Evolutionary conservation across 495 filamentous ascomycete genomes (phyloP).

Genomic region (Aspergillus hancockii): DNA sequence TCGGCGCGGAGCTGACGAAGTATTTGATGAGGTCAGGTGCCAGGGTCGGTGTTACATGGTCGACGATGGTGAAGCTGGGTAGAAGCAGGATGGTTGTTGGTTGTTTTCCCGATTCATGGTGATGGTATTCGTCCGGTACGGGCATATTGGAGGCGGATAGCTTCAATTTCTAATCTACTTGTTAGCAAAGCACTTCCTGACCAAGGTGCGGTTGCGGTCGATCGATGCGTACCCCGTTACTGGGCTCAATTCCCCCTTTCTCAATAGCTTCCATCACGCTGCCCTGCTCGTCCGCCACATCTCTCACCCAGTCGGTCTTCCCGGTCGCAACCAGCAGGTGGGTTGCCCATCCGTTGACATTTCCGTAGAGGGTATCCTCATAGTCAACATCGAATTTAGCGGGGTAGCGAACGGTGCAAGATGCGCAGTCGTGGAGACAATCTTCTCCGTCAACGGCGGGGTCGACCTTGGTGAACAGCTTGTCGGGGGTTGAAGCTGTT

Average conservation of each 20-base stretch:
- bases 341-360: constrained; percentile 84
- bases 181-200: neutral
- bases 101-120: constrained; percentile 56
- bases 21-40: constrained; percentile 71
- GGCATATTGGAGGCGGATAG: constrained; percentile 93
- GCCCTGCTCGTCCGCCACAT: constrained; percentile 87
- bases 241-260: constrained; percentile 59
- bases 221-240: constrained; percentile 67
- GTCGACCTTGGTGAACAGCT: constrained; percentile 54
- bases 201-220: neutral
- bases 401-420: constrained; percentile 76
- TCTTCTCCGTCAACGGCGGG: constrained; percentile 81
- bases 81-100: constrained; percentile 85
- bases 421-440: constrained; percentile 86
- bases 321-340: constrained; percentile 92
- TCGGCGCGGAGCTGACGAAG: constrained; percentile 71
- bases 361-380: constrained; percentile 77
- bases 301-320: constrained; percentile 90
- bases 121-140: constrained; percentile 61
- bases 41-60: constrained; percentile 77
- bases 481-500: constrained; percentile 36
- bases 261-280: constrained; percentile 94
- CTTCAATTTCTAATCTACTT: constrained; percentile 68
- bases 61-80: constrained; percentile 81
- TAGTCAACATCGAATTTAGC: constrained; percentile 74